Evolutionary conservation across 352 stramenopile genomes (phyloP).

Genomic region (Aphanomyces stellatus): DNA sequence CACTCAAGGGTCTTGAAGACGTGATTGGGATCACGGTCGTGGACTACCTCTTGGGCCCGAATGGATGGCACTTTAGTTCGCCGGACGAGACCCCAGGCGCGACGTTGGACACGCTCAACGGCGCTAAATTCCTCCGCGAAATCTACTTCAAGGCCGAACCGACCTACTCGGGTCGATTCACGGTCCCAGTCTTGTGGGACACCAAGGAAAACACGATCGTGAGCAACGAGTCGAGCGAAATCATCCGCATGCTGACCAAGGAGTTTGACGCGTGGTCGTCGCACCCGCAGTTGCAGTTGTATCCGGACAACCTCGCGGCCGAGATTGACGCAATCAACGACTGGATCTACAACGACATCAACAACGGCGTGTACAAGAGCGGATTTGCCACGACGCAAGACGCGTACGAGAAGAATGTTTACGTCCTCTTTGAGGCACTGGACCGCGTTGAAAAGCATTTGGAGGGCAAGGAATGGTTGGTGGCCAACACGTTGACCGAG

Average conservation of each 20-base stretch:
- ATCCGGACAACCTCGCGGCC: slow-evolving; percentile 62
- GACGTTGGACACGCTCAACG: slow-evolving; percentile 53
- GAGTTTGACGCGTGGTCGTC: slow-evolving; percentile 81
- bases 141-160: slow-evolving; percentile 70
- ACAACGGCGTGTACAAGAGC: slow-evolving; percentile 86
- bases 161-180: slow-evolving; percentile 74
- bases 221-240: slow-evolving; percentile 94
- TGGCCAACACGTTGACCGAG: slow-evolving; percentile 60
- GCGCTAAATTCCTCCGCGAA: slow-evolving; percentile 66
- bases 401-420: slow-evolving; percentile 86
- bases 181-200: slow-evolving; percentile 92
- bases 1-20: slow-evolving; percentile 93
- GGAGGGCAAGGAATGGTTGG: slow-evolving; percentile 54
- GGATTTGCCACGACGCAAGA: slow-evolving; percentile 47
- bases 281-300: slow-evolving; percentile 75
- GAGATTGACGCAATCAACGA: slow-evolving; percentile 82
- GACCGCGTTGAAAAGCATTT: slow-evolving; percentile 79
- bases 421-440: slow-evolving; percentile 70
- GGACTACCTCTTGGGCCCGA: slow-evolving; percentile 62
- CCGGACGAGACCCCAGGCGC: slow-evolving; percentile 29
- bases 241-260: slow-evolving; percentile 93
- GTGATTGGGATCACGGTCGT: slow-evolving; percentile 91
- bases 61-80: slow-evolving; percentile 85
- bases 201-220: slow-evolving; percentile 91
- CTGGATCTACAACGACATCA: slow-evolving; percentile 88